phyloP scores from a whole-genome alignment of 306 rosid species.

The Cicer bijugum region DNA sequence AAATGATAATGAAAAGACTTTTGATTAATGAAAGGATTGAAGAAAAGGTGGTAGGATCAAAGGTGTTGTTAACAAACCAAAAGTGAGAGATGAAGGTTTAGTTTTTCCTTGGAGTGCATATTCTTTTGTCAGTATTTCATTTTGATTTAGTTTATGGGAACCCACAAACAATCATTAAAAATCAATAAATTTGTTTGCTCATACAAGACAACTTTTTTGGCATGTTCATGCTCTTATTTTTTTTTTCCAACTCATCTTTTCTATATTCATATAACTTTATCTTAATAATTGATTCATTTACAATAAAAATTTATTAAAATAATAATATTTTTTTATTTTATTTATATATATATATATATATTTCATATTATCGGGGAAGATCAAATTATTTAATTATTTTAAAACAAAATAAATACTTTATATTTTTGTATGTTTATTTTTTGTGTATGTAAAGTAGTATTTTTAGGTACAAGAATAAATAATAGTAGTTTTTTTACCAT shows the following conservation, averaged over 20 bases:
- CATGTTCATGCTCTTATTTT: not conserved
- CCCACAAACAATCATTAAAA: constrained; percentile 44
- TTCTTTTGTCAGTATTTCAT: constrained; percentile 33
- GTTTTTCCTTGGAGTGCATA: constrained; percentile 28
- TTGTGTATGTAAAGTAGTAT: too few relatives aligned
- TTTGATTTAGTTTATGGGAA: constrained; percentile 41
- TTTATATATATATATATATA: too few relatives aligned
- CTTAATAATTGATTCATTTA: too few relatives aligned
- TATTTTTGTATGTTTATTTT: too few relatives aligned
- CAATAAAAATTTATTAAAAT: too few relatives aligned
- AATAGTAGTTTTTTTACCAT: too few relatives aligned
- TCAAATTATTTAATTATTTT: too few relatives aligned
- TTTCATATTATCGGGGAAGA: too few relatives aligned
- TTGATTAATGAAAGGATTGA: constrained; percentile 61
- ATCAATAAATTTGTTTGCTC: constrained; percentile 44
- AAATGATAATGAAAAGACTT: constrained; percentile 44
- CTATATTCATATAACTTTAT: not conserved
- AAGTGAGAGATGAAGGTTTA: constrained; percentile 33
- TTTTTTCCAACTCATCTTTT: not conserved
- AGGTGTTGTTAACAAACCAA: constrained; percentile 37
- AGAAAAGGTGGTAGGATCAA: not conserved
- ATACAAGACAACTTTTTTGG: constrained; percentile 29
- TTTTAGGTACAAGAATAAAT: too few relatives aligned
- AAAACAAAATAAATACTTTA: too few relatives aligned
- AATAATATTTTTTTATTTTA: too few relatives aligned